Conservation (phyloP, 192 early-diverging fungal genomes). For the Coemansia sp. region DNA sequence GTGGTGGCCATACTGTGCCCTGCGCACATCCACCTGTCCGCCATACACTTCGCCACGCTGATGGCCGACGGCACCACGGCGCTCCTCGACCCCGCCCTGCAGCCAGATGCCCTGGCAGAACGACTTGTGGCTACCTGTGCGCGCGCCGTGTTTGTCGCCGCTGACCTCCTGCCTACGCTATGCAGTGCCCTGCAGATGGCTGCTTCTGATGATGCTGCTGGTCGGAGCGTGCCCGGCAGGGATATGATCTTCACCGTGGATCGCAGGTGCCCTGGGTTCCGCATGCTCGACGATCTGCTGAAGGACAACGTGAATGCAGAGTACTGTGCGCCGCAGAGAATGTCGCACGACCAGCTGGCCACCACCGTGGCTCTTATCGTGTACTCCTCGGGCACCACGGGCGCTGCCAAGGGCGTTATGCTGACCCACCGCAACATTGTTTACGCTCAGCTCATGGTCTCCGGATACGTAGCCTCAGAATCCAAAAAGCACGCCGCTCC, state of each 20-base stretch:
- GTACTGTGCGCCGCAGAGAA: neutral
- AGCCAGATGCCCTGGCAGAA: neutral
- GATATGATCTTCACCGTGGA: neutral
- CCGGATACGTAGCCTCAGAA: constrained; percentile 10
- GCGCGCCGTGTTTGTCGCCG: constrained; percentile 19
- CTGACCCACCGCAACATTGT: constrained; percentile 43
- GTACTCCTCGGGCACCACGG: constrained; percentile 45
- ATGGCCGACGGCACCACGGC: constrained; percentile 32
- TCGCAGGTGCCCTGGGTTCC: neutral
- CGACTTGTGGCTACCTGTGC: constrained; percentile 10
- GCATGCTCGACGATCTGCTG: neutral
- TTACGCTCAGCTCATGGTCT: constrained; percentile 8
- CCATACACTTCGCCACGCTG: constrained; percentile 28
- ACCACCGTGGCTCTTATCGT: constrained; percentile 23
- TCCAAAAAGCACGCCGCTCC: neutral
- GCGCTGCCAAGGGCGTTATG: constrained; percentile 32
- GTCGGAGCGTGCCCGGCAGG: no score
- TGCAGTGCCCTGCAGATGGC: neutral
- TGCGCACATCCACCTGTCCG: constrained; percentile 11
- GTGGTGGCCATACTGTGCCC: constrained; percentile 17
- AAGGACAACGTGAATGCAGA: neutral
- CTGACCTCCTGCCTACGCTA: constrained; percentile 17
- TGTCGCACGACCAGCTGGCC: constrained; percentile 1
- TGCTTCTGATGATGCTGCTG: no score
- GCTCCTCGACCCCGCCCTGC: constrained; percentile 10